Evolutionary conservation across 1,139 yeast genomes (phyloP), one percentile per base, ranked within the genome.

Genomic region (Geotrichum phurueaensis): DNA sequence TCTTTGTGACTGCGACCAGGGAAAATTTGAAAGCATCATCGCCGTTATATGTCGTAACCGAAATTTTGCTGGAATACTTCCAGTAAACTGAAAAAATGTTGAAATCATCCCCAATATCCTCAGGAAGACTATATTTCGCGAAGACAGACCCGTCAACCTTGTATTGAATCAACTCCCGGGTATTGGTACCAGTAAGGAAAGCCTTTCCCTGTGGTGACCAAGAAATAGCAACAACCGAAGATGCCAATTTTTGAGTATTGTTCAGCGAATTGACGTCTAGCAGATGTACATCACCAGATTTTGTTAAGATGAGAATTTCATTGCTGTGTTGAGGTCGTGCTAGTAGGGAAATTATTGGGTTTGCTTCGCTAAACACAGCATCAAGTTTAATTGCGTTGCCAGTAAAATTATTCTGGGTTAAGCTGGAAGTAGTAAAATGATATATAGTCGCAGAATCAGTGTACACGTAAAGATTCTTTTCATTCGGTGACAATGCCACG

Each of bases 121-220:
- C 66, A 2, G 73, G 71, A 1, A 58, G 54, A 5, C 60, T 54
- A 6, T 71, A 63, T 1, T 47, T 65, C 0, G 66, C 65, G 15
- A 64, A 63, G 18, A 66, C 69, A 2, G 67, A 60, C 1, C 75
- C 76, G n/a, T 64, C 66, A 4, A 64, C 56, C 0, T 66, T 59
- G 20, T 67, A 64, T 56, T 70, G 72, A n/a, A 54, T 64, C 36
- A 74, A 61, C 0, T 65, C 43, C 2, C 74, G 72, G 51, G 68
- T 70, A 0, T 52, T 60, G 13, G 60, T 58, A 0, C 75, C 72
- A 13, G 69, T 64, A 9, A 70, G 66, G 12, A 75, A 62, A 57
- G 73, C 73, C 55, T 72, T 71, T 12, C 76, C 78, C 56, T 65
- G 66, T 20, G 75, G 72, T 2, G 77, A 71, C 75, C 76, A 75